Conservation (phyloP, 1,139 yeast genomes). For the Candida sojae region DNA sequence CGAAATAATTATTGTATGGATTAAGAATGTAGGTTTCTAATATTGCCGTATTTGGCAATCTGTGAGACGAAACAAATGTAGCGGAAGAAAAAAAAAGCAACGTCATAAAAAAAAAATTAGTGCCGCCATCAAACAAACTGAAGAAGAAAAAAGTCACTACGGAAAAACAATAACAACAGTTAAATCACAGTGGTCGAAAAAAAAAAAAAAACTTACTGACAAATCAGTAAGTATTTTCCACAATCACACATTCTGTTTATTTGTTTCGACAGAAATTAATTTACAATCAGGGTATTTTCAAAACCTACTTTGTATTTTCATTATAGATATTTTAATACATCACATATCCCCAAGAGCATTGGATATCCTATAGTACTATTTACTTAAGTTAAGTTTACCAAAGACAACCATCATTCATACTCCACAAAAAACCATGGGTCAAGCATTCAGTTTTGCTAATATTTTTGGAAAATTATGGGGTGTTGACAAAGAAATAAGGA, state of each 20-base stretch:
- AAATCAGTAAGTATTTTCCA: background rate
- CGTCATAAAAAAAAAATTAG: background rate
- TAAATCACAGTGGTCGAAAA: background rate
- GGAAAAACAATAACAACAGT: background rate
- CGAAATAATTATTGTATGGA: background rate
- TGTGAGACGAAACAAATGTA: background rate
- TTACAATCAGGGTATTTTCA: too few species aligned
- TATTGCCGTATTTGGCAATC: background rate
- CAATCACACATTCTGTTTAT: too few species aligned
- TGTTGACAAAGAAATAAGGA: conserved; percentile 84
- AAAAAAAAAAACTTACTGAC: background rate
- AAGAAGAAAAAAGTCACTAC: too few species aligned
- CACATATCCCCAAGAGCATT: too few species aligned
- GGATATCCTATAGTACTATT: too few species aligned
- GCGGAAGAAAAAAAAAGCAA: background rate
- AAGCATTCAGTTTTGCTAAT: conserved; percentile 70
- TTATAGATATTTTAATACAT: too few species aligned
- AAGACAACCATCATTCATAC: background rate
- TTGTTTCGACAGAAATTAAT: too few species aligned
- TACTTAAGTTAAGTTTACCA: background rate
- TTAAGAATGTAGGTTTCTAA: background rate
- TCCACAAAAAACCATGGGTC: conserved; percentile 59
- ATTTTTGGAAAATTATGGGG: conserved; percentile 90
- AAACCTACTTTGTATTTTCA: too few species aligned
- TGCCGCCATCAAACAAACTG: background rate